Evolutionary conservation across 2,329 filamentous ascomycete genomes (phyloP).

Genomic region (Penicillium decumbens): DNA sequence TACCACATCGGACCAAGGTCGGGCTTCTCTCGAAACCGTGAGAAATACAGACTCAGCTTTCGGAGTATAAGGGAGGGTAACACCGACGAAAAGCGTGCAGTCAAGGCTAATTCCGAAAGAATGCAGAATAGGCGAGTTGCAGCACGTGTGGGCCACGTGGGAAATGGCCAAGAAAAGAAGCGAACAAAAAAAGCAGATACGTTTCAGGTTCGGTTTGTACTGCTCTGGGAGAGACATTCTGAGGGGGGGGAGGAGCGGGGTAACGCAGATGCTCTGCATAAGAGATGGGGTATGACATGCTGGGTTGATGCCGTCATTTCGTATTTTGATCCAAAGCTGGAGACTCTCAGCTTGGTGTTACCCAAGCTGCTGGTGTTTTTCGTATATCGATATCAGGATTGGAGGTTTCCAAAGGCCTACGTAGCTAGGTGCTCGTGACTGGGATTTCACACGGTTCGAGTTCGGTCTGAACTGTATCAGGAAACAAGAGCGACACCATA

Average conservation of each 20-base stretch:
- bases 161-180: background rate
- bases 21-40: background rate
- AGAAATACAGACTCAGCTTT: background rate
- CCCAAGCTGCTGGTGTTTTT: background rate
- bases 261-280: conserved; percentile 16
- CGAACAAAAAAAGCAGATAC: background rate
- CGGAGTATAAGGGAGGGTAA: conserved; percentile 14
- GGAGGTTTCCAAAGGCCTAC: background rate
- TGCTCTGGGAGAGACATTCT: background rate
- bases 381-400: background rate
- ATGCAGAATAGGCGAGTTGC: conserved; percentile 21
- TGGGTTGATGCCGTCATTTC: background rate
- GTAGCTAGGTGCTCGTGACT: background rate
- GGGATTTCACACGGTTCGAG: background rate
- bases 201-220: conserved; percentile 9
- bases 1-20: background rate
- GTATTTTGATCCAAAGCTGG: background rate
- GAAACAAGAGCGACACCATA: background rate
- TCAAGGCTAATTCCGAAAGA: conserved; percentile 7
- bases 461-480: conserved; percentile 5
- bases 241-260: background rate
- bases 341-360: background rate
- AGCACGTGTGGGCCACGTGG: conserved; percentile 26
- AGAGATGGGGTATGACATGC: conserved; percentile 2
- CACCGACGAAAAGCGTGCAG: background rate